Percentiles rank a stretch among this genome's conserved stretches.
Evolutionary conservation across 495 filamentous ascomycete species (phyloP).

Genomic region (Tetracladium setigerum): DNA sequence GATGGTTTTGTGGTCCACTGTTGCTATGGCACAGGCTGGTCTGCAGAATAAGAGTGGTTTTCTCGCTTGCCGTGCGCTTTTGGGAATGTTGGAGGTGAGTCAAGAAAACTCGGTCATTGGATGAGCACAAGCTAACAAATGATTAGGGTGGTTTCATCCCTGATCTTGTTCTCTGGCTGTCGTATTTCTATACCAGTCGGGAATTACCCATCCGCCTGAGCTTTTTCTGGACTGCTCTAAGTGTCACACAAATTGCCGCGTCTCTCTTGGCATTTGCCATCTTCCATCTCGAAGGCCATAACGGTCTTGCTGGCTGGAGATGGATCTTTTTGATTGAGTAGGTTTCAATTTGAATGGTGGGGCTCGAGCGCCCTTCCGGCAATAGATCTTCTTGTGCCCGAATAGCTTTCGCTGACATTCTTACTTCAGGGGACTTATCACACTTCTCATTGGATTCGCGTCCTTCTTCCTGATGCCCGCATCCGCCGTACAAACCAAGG

Average conservation of each 20-base stretch:
- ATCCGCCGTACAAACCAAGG: slow-evolving; percentile 62
- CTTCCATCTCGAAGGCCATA: slow-evolving; percentile 53
- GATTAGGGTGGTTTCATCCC: slow-evolving; percentile 54
- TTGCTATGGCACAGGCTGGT: slow-evolving; percentile 62
- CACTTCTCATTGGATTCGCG: slow-evolving; percentile 54
- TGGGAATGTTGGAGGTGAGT: slow-evolving; percentile 57
- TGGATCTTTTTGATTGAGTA: slow-evolving; percentile 61
- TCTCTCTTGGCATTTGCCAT: slow-evolving; percentile 67
- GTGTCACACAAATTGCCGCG: slow-evolving; percentile 55
- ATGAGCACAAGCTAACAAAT: slow-evolving; percentile 2
- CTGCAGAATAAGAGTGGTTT: slow-evolving; percentile 53
- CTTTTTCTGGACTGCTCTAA: slow-evolving; percentile 67
- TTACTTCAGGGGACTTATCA: slow-evolving; percentile 48
- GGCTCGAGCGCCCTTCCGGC: no score
- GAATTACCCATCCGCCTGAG: slow-evolving; percentile 59
- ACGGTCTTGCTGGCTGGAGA: slow-evolving; percentile 61
- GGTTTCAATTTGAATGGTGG: no score
- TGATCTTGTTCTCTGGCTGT: slow-evolving; percentile 55
- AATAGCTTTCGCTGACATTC: no score
- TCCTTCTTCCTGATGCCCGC: slow-evolving; percentile 68
- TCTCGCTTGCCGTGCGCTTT: slow-evolving; percentile 52
- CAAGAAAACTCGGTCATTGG: background rate
- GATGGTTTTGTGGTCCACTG: slow-evolving; percentile 71
- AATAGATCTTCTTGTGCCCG: no score
- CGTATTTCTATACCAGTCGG: slow-evolving; percentile 69